Evolutionary conservation across 257 asterid species (phyloP).

Genomic region (Fraxinus cuspidata): DNA sequence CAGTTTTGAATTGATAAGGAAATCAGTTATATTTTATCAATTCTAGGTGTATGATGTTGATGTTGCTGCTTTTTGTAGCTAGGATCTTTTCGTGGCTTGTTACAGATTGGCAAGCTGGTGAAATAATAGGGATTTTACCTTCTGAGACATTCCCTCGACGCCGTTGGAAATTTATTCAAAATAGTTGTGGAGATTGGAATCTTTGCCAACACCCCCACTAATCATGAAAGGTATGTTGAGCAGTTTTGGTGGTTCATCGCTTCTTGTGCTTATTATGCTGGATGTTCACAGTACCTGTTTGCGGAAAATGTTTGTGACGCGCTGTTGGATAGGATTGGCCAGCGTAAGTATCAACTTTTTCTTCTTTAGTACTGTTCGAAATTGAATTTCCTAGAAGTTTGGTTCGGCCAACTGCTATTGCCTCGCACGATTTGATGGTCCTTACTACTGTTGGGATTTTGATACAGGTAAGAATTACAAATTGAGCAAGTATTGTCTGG

Average conservation of each 20-base stretch:
- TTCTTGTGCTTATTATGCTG: neutral
- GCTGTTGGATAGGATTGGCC: neutral
- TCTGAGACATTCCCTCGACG: neutral
- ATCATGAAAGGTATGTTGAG: neutral
- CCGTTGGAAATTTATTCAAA: neutral
- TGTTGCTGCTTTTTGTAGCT: neutral
- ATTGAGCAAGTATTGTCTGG: neutral
- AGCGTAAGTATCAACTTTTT: neutral
- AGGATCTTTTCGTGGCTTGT: neutral
- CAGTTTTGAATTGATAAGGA: neutral
- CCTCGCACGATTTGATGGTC: neutral
- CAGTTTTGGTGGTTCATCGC: neutral
- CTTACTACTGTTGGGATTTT: neutral
- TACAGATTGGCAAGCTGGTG: neutral
- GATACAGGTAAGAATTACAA: neutral
- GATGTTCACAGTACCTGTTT: neutral
- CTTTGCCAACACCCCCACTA: neutral
- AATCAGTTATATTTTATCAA: neutral
- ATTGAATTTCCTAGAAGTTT: neutral
- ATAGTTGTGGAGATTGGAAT: neutral
- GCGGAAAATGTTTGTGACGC: neutral
- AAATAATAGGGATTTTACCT: neutral
- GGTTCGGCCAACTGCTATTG: neutral
- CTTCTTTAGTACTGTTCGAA: neutral
- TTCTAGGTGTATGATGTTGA: neutral